Evolutionary conservation across 169 alveolate species (phyloP), one percentile per base, ranked within the genome.

Genomic region (Plasmodium berghei): DNA sequence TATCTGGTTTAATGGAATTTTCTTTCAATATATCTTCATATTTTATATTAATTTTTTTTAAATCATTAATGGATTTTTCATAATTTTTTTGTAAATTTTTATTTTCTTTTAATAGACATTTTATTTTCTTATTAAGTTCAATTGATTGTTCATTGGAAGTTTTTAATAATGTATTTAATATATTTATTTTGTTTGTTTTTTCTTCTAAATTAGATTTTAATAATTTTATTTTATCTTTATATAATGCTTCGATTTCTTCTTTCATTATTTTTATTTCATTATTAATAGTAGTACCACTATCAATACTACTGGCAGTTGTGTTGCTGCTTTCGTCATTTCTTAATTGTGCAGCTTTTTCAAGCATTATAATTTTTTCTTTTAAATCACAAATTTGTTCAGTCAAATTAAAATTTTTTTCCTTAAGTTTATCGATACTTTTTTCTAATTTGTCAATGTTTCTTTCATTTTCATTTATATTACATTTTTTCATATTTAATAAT

Each of bases 141-240:
- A 40, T 45, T n/a, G 90, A 46, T 66, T 83, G 90, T 40, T 46
- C 69, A 56, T 83, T 83, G 8, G 90, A 83, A 34, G 90, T 83
- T 83, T 83, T 66, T 48, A 83, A 52, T 62, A 83, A 83, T 3
- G n/a, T 40, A 49, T 83, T 83, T 55, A 83, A 52, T 48, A 83
- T 26, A 20, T 26, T 66, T 9, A 83, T 67, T 83, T 83, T 83
- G 10, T 71, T 48, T 24, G 67, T 83, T 18, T 62, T 83, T 40
- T 66, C 90, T 22, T 83, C 90, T 83, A 83, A 59, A 59, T 67
- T 83, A 20, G 20, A 18, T 16, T 67, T 83, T 83, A 83, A 61
- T 59, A 67, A 5, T 22, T 83, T 67, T 34, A 83, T 83, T 56
- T 83, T 83, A 16, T 67, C 73, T 2, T 55, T 20, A 83, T 83